Conservation (phyloP, 176 grass and related monocot genomes). For the Oryza brachyantha region DNA sequence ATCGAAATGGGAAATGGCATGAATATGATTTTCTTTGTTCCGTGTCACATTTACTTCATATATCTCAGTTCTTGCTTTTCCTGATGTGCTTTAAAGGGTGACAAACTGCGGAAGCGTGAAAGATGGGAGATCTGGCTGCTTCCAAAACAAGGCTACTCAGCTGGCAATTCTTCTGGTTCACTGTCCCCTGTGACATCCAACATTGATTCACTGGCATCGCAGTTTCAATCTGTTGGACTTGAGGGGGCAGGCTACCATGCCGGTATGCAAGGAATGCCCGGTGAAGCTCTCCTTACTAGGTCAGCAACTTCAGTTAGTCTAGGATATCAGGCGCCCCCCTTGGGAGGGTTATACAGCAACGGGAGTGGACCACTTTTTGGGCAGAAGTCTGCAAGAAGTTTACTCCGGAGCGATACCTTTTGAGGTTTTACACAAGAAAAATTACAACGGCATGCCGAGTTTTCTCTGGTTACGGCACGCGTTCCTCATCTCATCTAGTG, state of each 20-base stretch:
- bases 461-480: conserved; percentile 41
- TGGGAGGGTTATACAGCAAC: conserved; percentile 22
- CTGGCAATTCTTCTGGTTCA: conserved; percentile 31
- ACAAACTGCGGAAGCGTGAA: conserved; percentile 70
- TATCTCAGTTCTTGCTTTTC: not conserved
- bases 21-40: conserved; percentile 10
- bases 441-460: conserved; percentile 27
- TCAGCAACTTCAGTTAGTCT: conserved; percentile 55
- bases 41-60: not conserved
- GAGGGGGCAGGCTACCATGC: conserved; percentile 45
- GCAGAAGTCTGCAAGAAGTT: conserved; percentile 45
- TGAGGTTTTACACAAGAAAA: conserved; percentile 35
- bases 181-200: conserved; percentile 44
- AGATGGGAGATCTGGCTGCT: conserved; percentile 80
- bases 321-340: conserved; percentile 42
- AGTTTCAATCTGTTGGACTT: conserved; percentile 61
- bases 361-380: conserved; percentile 40
- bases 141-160: conserved; percentile 39
- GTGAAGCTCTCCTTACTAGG: conserved; percentile 60
- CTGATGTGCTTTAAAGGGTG: conserved; percentile 46
- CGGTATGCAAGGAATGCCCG: conserved; percentile 31
- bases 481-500: not conserved
- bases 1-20: not conserved
- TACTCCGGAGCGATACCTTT: conserved; percentile 61
- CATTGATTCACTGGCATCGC: conserved; percentile 32